Conservation (phyloP, 495 filamentous ascomycete genomes). For the Viridothelium virens region DNA sequence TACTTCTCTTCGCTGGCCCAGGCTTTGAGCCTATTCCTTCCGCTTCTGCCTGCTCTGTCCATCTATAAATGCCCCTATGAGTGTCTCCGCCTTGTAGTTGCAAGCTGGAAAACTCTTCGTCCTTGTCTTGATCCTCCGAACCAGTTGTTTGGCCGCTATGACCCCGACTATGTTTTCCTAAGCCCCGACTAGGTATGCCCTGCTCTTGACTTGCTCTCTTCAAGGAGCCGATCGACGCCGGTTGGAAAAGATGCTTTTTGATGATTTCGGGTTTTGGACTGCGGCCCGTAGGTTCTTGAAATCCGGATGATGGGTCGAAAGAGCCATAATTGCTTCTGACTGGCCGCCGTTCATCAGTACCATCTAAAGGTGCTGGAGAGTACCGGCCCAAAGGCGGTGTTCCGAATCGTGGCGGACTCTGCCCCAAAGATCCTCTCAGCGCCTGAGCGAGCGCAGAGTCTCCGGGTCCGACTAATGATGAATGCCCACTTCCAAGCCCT, state of each 20-base stretch:
- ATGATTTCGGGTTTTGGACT: constrained; percentile 9
- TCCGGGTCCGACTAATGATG: constrained; percentile 33
- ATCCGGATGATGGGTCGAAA: not conserved
- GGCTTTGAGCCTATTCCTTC: constrained; percentile 32
- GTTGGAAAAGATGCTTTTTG: constrained; percentile 3
- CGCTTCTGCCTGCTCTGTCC: constrained; percentile 37
- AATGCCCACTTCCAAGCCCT: constrained; percentile 21
- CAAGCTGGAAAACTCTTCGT: constrained; percentile 48
- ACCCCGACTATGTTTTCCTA: constrained; percentile 4
- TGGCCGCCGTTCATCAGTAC: not conserved
- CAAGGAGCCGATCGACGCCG: not conserved
- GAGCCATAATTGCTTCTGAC: constrained; percentile 8
- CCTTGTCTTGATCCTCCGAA: constrained; percentile 9
- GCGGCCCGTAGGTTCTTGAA: constrained; percentile 3
- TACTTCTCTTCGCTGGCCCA: constrained; percentile 45
- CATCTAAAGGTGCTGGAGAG: not conserved
- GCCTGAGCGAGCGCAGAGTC: constrained; percentile 37
- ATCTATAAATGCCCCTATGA: constrained; percentile 59
- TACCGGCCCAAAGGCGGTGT: constrained; percentile 16
- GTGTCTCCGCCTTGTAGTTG: constrained; percentile 60
- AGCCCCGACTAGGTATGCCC: not conserved
- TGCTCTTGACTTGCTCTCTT: not conserved
- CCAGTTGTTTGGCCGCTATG: not conserved
- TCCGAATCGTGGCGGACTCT: constrained; percentile 30
- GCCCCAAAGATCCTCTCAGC: constrained; percentile 29